Base-by-base conservation (phyloP, 1,284 basidiomycete species). In the Mycosarcoma mackinlayi region DNA sequence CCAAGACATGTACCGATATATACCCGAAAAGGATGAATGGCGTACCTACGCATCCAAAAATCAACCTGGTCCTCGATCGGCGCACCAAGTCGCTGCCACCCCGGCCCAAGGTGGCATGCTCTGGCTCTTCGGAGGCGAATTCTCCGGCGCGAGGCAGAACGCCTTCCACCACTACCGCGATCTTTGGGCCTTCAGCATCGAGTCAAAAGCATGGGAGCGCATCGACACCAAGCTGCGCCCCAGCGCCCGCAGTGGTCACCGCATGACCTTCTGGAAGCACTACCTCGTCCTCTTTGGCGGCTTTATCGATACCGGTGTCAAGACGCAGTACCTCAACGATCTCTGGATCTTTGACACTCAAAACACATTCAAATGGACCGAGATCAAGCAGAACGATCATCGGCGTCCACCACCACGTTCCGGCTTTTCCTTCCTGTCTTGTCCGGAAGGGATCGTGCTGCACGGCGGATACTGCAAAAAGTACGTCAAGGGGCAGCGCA, bases 381-480 rank as follows among this genome's bases (percentile, higher is more conserved):
- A 92, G 65, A 86, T 94, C 42, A 90, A 91, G 71, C 80, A 82
- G 44, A 80, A 81, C 45, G 77, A 80, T 16, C 66, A 80, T 1
- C 58, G 57, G 33, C 73, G 76, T 0, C 76, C 76, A 24, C 58
- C 74, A 52, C 67, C 75, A 19, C 58, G 76, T 3, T 76, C 73
- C 61, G 93, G 93, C 0, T 95, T 94, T 82, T 94, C 92, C 0
- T 92, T 96, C 79, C 85, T 97, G 1, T 85, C 93, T 0, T 88
- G 87, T 1, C 79, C 89, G 0, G 93, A 96, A 9, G 93, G 94
- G 0, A 88, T 94, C 6, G 81, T 95, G 3, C 81, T 97, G 9
- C 89, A 94, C 75, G 94, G 93, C 16, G 94, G 94, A 0, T 97
- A 96, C 82, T 92, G 91, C 79, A 96, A 96, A 80, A 91, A 92